A percentile compares a stretch with the other conserved stretches of the same genome.
Evolutionary conservation across 192 early-diverging fungal genomes (phyloP).

Genomic region (Kickxella alabastrina): DNA sequence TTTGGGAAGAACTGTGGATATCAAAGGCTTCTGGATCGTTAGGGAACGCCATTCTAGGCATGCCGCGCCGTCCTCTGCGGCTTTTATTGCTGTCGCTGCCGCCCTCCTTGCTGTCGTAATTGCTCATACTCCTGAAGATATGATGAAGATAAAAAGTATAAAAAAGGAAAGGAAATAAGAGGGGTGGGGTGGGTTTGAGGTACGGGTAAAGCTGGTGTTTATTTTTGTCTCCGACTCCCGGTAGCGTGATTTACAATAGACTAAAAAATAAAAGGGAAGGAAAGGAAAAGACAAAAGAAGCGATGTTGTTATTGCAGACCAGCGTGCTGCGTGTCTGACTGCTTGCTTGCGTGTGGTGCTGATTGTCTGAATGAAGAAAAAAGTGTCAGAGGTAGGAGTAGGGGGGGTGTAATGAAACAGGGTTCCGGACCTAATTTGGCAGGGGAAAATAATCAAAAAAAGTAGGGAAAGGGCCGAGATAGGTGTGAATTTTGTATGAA

Average conservation of each 20-base stretch:
- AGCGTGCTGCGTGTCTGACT: too few relatives aligned
- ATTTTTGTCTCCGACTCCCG: background rate
- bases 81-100: constrained; percentile 32
- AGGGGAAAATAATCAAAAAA: too few relatives aligned
- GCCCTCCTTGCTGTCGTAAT: too few relatives aligned
- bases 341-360: background rate
- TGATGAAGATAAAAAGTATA: too few relatives aligned
- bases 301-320: too few relatives aligned
- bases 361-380: background rate
- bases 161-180: too few relatives aligned
- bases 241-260: background rate
- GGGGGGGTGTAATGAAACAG: background rate
- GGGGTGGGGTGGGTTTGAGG: constrained; percentile 1
- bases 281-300: background rate
- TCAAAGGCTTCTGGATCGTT: constrained; percentile 44
- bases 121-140: too few relatives aligned
- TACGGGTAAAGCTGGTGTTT: background rate
- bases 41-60: constrained; percentile 23
- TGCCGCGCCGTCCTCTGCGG: constrained; percentile 13
- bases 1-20: too few relatives aligned
- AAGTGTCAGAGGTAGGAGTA: background rate
- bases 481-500: too few relatives aligned
- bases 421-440: background rate
- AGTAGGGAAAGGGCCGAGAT: too few relatives aligned
- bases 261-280: background rate